Base-by-base conservation (phyloP, 352 stramenopile genomes). In the Pythium periplocum region DNA sequence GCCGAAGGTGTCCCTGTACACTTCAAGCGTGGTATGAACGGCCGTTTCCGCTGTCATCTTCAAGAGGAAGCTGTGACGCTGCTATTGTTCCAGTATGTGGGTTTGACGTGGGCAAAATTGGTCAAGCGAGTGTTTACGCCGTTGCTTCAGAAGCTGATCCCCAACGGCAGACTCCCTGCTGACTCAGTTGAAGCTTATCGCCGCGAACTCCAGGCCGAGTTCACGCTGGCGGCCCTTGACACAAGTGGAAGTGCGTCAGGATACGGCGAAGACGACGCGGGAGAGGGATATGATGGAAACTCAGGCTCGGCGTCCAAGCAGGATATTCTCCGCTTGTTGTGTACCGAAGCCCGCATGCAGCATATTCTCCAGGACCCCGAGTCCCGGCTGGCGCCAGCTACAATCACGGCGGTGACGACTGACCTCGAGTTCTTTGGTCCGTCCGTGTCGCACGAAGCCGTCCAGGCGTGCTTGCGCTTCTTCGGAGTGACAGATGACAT, bases 361-460 rank as follows among this genome's bases (percentile, higher is more conserved):
- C 42, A 48, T 35, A 49, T 48, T 2, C 48, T 78, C 12, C 2
- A 33, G 6, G 51, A 44, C 5, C 35, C 9, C 1, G 38, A 62
- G 1, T 37, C 39, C 32, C 7, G 1, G 32, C 53, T 2, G 37
- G 32, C 35, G 46, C 53, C 4, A 30, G 37, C 26, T 2, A 33
- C 11, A 64, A 61, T 78, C 26, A 66, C 69, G 41, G 66, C 68
- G 2, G 63, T 82, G 3, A 74, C 66, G 45, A 78, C 68, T 3
- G 68, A 82, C 38, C 61, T 82, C n/a, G 63, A 75, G 56, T 76
- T 80, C 53, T 82, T 82, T 45, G 68, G 68, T 0, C 66, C 60
- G 31, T 76, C 66, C 4, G 63, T 82, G 26, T 48, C 68, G 10
- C 71, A 68, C 49, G 71, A 70, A 49, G 66, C 71, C 30, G 63